These are phyloP conservation scores for Dioszegia hungarica DNA, from an alignment of 768 basidiomycete species.

Conservation along the genomic window DNA sequence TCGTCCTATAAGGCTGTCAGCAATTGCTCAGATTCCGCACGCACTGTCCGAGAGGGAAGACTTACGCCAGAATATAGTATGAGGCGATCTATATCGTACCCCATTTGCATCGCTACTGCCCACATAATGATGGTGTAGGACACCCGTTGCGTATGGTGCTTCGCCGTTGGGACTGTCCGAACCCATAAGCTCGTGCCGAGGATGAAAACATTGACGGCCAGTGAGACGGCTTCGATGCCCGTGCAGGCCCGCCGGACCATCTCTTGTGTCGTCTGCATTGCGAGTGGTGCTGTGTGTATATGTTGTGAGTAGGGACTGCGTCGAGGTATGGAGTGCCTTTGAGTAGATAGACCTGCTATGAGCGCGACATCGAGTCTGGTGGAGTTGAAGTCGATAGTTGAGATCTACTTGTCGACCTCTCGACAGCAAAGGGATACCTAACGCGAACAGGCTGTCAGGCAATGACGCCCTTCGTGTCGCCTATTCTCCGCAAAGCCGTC, in stretches of 20 bases:
- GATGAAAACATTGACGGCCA: not conserved
- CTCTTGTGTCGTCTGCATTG: not conserved
- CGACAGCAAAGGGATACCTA: too few species aligned
- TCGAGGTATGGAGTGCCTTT: too few species aligned
- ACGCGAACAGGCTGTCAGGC: too few species aligned
- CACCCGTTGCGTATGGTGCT: conserved; percentile 13
- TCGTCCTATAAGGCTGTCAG: too few species aligned
- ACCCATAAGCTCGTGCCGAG: not conserved
- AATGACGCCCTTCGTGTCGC: too few species aligned
- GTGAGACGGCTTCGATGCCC: not conserved
- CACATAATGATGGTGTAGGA: conserved; percentile 21
- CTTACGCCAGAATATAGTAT: conserved; percentile 9
- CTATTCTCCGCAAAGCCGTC: too few species aligned
- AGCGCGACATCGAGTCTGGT: too few species aligned
- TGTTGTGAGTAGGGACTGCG: too few species aligned
- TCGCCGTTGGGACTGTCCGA: not conserved
- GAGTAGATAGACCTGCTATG: too few species aligned
- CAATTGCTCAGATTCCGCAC: too few species aligned
- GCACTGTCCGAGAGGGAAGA: not conserved
- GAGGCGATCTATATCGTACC: conserved; percentile 13
- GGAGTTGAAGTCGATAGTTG: too few species aligned
- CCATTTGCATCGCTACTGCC: conserved; percentile 15
- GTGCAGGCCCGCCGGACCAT: not conserved
- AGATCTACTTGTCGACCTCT: too few species aligned
- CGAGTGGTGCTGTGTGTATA: not conserved